These are phyloP conservation scores for Aspergillus homomorphus DNA, from an alignment of 495 filamentous ascomycete genomes.

Conservation along the genomic window DNA sequence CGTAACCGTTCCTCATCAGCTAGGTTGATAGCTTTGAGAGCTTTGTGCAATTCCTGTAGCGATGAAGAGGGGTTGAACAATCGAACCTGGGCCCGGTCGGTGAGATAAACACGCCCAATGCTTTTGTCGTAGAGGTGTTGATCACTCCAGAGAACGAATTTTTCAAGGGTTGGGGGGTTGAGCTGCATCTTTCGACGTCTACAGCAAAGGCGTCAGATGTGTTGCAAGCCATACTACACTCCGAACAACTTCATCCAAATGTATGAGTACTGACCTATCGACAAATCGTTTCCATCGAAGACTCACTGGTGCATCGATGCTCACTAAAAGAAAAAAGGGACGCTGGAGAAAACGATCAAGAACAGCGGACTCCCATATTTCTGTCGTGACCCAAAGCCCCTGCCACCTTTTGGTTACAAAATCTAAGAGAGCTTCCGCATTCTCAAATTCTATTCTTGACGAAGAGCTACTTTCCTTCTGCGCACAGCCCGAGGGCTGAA, in stretches of 20 bases:
- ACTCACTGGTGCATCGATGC: slow-evolving; percentile 83
- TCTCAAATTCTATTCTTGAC: slow-evolving; percentile 49
- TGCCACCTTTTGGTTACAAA: slow-evolving; percentile 84
- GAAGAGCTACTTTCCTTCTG: slow-evolving; percentile 20
- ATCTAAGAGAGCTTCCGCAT: slow-evolving; percentile 64
- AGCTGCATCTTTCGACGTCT: slow-evolving; percentile 44
- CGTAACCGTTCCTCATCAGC: slow-evolving; percentile 75
- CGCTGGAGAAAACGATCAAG: slow-evolving; percentile 71
- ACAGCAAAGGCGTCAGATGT: slow-evolving; percentile 3
- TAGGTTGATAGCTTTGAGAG: slow-evolving; percentile 68
- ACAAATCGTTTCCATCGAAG: slow-evolving; percentile 76
- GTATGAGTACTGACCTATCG: slow-evolving; percentile 39
- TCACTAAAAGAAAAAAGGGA: slow-evolving; percentile 90
- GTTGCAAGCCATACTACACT: background rate
- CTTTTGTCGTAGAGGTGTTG: slow-evolving; percentile 66
- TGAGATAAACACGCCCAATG: slow-evolving; percentile 65
- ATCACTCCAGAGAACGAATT: slow-evolving; percentile 77
- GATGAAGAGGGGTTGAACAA: slow-evolving; percentile 80
- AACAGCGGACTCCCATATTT: slow-evolving; percentile 64
- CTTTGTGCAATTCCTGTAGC: slow-evolving; percentile 62
- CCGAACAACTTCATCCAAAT: background rate
- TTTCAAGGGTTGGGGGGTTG: slow-evolving; percentile 60
- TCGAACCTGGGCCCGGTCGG: slow-evolving; percentile 74
- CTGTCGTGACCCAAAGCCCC: slow-evolving; percentile 76
- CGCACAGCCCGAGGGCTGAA: slow-evolving; percentile 27